These are phyloP conservation scores for Globisporangium heterothallicum DNA, from an alignment of 352 stramenopile species.

Conservation along the genomic window DNA sequence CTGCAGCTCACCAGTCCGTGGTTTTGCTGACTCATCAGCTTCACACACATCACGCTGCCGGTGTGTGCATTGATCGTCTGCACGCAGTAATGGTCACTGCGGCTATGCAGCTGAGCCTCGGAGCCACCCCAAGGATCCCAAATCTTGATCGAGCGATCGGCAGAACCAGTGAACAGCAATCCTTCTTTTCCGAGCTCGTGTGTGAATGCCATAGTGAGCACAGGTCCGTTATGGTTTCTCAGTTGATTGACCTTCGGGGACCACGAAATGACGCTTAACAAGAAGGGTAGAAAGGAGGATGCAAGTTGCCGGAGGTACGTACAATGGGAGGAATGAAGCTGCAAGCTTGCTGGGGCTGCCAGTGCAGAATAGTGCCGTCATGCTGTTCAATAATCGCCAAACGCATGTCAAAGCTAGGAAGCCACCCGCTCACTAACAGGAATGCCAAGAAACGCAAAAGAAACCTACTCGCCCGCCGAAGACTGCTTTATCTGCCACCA, in stretches of 20 bases:
- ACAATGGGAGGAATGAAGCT: slow-evolving; percentile 45
- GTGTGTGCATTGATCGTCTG: slow-evolving; percentile 59
- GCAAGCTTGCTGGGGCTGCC: slow-evolving; percentile 37
- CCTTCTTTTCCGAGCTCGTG: slow-evolving; percentile 35
- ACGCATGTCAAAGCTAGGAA: not conserved
- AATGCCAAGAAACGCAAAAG: not conserved
- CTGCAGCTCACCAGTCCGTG: slow-evolving; percentile 64
- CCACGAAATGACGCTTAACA: not conserved
- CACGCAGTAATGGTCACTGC: slow-evolving; percentile 37
- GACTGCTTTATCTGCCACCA: slow-evolving; percentile 37
- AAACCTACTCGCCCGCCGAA: slow-evolving; percentile 51
- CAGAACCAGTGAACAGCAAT: slow-evolving; percentile 58
- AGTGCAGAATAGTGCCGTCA: slow-evolving; percentile 57
- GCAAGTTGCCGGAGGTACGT: slow-evolving; percentile 5
- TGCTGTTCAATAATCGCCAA: slow-evolving; percentile 22
- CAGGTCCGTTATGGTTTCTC: slow-evolving; percentile 44
- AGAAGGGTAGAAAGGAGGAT: not conserved
- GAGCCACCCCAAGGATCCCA: slow-evolving; percentile 59
- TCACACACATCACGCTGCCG: slow-evolving; percentile 46
- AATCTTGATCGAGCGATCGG: slow-evolving; percentile 63
- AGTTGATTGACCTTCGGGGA: slow-evolving; percentile 30
- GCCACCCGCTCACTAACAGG: no score
- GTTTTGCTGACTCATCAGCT: slow-evolving; percentile 37
- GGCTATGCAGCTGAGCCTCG: slow-evolving; percentile 32
- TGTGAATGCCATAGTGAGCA: slow-evolving; percentile 46